Percentiles rank a stretch among this genome's conserved stretches.
These are phyloP conservation scores for Candida labiduridarum DNA, from an alignment of 1,139 yeast genomes.

Conservation along the genomic window DNA sequence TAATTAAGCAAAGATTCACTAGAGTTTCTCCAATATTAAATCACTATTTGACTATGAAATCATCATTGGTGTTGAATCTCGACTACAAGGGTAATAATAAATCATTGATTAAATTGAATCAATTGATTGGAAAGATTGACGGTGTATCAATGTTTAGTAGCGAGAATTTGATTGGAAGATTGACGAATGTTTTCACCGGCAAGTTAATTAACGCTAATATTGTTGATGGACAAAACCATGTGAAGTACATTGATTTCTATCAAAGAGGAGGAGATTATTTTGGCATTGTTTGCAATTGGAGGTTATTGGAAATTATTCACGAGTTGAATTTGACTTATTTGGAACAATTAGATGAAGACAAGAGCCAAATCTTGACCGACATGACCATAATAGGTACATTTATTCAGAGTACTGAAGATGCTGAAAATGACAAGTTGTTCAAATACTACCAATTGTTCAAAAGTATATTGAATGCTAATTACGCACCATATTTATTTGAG, in stretches of 20 bases:
- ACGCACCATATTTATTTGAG: constrained; percentile 24
- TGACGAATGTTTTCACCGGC: constrained; percentile 28
- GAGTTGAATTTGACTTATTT: constrained; percentile 35
- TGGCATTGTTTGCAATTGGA: constrained; percentile 36
- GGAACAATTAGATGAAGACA: constrained; percentile 20
- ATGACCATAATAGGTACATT: constrained; percentile 24
- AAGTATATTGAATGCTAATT: constrained; percentile 30
- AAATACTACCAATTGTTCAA: constrained; percentile 32
- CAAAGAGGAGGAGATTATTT: constrained; percentile 28
- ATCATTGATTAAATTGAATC: constrained; percentile 26
- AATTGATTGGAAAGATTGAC: constrained; percentile 35
- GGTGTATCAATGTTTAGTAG: constrained; percentile 37
- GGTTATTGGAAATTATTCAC: constrained; percentile 39
- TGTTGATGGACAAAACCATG: constrained; percentile 29
- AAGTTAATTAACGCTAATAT: constrained; percentile 28
- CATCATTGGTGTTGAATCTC: constrained; percentile 32
- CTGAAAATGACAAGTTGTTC: constrained; percentile 14
- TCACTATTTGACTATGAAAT: constrained; percentile 30
- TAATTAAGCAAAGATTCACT: constrained; percentile 28
- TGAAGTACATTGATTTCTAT: constrained; percentile 35
- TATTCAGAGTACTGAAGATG: constrained; percentile 10
- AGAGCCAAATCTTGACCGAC: constrained; percentile 25
- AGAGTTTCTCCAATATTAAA: constrained; percentile 23
- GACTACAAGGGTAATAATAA: constrained; percentile 31
- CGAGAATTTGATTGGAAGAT: constrained; percentile 27